phyloP scores from a whole-genome alignment of 495 filamentous ascomycete genomes.

The Penicillium salamii region DNA sequence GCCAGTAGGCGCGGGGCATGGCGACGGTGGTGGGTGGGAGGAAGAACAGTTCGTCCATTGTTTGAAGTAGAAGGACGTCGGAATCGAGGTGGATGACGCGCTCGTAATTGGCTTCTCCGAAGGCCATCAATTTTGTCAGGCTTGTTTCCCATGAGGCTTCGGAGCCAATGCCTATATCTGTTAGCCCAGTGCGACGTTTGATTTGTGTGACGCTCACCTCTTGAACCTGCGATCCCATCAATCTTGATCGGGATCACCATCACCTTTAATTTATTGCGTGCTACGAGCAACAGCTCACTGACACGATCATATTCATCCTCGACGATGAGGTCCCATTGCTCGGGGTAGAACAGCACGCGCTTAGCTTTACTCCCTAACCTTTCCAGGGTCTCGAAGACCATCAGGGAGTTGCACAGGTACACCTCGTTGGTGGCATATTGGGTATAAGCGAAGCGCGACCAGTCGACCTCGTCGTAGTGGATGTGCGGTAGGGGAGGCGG shows the following conservation, averaged over 20 bases:
- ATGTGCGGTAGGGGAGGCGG: constrained; percentile 30
- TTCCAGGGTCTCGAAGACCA: constrained; percentile 67
- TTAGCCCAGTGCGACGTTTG: no score
- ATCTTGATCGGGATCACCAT: constrained; percentile 58
- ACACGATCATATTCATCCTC: constrained; percentile 40
- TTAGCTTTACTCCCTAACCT: constrained; percentile 61
- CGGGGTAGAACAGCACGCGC: constrained; percentile 65
- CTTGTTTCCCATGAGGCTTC: constrained; percentile 56
- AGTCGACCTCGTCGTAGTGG: constrained; percentile 47
- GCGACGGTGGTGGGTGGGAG: constrained; percentile 58
- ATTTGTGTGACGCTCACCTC: constrained; percentile 37
- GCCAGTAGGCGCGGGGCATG: constrained; percentile 73
- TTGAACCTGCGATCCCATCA: constrained; percentile 42
- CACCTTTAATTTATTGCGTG: constrained; percentile 59
- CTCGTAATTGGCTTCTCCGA: constrained; percentile 64
- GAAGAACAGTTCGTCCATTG: constrained; percentile 73
- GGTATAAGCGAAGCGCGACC: constrained; percentile 65
- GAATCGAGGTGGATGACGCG: constrained; percentile 70
- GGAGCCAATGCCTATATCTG: constrained; percentile 14
- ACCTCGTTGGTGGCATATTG: constrained; percentile 67
- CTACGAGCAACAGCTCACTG: constrained; percentile 56
- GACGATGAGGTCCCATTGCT: constrained; percentile 47
- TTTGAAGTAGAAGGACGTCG: constrained; percentile 59
- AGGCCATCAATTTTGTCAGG: constrained; percentile 68
- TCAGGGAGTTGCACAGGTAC: constrained; percentile 73